A percentile compares a stretch with the other conserved stretches of the same genome.
Evolutionary conservation across 1,284 basidiomycete species (phyloP).

Genomic region (Puccinia polysora): DNA sequence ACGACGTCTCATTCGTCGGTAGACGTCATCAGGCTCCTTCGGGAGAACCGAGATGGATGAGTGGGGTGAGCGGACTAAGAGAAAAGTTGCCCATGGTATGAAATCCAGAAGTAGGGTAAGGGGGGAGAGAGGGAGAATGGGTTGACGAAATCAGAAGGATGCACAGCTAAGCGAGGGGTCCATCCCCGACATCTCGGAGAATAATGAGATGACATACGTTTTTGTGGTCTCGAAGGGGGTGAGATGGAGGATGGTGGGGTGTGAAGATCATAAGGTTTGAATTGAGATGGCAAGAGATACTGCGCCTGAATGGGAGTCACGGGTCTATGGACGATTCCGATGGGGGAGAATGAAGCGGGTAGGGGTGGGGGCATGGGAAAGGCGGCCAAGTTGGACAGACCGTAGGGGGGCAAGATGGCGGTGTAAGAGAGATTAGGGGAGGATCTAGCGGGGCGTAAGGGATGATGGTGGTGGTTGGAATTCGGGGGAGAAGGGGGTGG

Average conservation of each 20-base stretch:
- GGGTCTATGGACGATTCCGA: no score
- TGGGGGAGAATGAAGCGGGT: background rate
- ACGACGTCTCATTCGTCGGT: conserved; percentile 7
- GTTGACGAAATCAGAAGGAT: background rate
- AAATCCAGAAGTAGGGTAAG: no score
- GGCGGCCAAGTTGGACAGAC: background rate
- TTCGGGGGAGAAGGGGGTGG: background rate
- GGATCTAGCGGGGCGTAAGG: background rate
- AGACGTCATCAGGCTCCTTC: background rate
- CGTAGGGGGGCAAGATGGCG: background rate
- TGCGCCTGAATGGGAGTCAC: background rate
- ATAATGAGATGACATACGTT: background rate
- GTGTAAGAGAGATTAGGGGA: conserved; percentile 7
- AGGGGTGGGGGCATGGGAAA: background rate
- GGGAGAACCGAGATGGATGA: no score
- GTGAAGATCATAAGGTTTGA: background rate
- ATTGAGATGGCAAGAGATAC: background rate
- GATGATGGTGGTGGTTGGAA: background rate
- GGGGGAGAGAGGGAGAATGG: background rate
- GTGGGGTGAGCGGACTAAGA: background rate
- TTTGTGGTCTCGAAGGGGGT: conserved; percentile 1
- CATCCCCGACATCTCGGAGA: no score
- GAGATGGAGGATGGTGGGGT: conserved; percentile 14
- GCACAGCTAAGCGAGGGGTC: background rate
- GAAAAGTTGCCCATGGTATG: background rate